These are phyloP conservation scores for Penicillium crustosum DNA, from an alignment of 2,329 filamentous ascomycete genomes.

Conservation along the genomic window DNA sequence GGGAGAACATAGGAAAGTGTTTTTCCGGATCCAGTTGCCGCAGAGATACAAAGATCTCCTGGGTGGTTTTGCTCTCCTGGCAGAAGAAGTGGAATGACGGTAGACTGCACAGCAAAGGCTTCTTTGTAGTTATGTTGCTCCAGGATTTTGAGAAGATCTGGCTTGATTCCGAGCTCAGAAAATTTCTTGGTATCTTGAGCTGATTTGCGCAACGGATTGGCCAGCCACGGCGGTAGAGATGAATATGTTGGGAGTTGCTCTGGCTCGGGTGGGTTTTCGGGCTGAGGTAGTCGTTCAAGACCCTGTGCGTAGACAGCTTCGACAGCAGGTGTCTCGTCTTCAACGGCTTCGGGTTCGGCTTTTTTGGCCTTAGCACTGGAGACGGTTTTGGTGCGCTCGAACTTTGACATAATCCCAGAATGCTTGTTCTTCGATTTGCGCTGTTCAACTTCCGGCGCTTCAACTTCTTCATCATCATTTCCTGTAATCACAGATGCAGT, in stretches of 20 bases:
- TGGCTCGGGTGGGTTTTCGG: conserved; percentile 54
- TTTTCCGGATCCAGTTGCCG: conserved; percentile 93
- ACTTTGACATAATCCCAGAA: conserved; percentile 40
- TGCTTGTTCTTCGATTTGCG: conserved; percentile 34
- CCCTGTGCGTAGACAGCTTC: conserved; percentile 50
- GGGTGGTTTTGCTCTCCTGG: conserved; percentile 60
- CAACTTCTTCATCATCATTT: conserved; percentile 6
- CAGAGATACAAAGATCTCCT: conserved; percentile 85
- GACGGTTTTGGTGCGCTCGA: conserved; percentile 36
- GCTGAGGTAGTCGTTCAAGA: conserved; percentile 79
- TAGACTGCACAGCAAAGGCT: conserved; percentile 77
- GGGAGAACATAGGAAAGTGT: conserved; percentile 89
- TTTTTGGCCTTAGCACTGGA: conserved; percentile 19
- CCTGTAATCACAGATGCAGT: conserved; percentile 30
- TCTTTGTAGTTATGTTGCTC: conserved; percentile 66
- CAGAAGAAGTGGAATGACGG: conserved; percentile 76
- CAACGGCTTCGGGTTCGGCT: conserved; percentile 9
- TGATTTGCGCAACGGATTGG: conserved; percentile 68
- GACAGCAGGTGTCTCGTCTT: conserved; percentile 19
- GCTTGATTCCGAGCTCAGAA: conserved; percentile 60
- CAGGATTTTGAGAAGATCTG: conserved; percentile 62
- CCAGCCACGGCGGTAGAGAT: conserved; percentile 77
- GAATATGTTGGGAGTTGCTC: conserved; percentile 67
- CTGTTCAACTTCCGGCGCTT: conserved; percentile 25
- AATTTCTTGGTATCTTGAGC: conserved; percentile 63